A percentile compares a stretch with the other conserved stretches of the same genome.
phyloP scores from a whole-genome alignment of 257 asterid species.

The Echium plantagineum region DNA sequence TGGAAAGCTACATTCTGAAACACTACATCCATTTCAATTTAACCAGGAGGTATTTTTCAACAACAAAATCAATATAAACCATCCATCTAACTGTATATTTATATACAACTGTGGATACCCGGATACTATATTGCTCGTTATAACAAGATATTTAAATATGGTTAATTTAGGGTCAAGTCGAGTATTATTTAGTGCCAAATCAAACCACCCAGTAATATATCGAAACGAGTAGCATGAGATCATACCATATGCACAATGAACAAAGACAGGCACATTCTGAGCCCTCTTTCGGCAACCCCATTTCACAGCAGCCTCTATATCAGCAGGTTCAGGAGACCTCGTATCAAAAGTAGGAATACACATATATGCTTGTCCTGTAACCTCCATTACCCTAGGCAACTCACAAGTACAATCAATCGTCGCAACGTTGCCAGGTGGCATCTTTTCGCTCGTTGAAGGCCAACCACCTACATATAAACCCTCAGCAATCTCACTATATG shows the following conservation, averaged over 20 bases:
- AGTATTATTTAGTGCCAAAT: too few species aligned
- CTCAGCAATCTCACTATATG: slow-evolving; percentile 52
- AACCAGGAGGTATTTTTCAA: too few species aligned
- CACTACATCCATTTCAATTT: too few species aligned
- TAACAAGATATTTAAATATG: too few species aligned
- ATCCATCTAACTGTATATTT: background rate
- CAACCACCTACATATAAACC: slow-evolving; percentile 93
- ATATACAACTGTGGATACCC: too few species aligned
- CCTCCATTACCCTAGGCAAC: slow-evolving; percentile 57
- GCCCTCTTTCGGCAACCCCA: slow-evolving; percentile 93
- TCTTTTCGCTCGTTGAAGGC: slow-evolving; percentile 55
- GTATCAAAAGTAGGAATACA: slow-evolving; percentile 93
- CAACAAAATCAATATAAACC: too few species aligned
- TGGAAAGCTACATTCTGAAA: background rate
- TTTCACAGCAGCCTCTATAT: slow-evolving; percentile 79
- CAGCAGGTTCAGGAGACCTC: slow-evolving; percentile 70
- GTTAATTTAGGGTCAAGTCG: too few species aligned
- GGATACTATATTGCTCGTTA: too few species aligned
- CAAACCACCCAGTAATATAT: background rate
- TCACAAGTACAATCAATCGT: slow-evolving; percentile 91
- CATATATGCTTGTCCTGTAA: slow-evolving; percentile 53
- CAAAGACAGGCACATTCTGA: slow-evolving; percentile 52
- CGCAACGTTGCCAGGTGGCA: slow-evolving; percentile 90
- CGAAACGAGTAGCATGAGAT: background rate
- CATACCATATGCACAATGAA: slow-evolving; percentile 92